These are phyloP conservation scores for Tylopilus subfusipes DNA, from an alignment of 768 basidiomycete genomes.

Conservation along the genomic window DNA sequence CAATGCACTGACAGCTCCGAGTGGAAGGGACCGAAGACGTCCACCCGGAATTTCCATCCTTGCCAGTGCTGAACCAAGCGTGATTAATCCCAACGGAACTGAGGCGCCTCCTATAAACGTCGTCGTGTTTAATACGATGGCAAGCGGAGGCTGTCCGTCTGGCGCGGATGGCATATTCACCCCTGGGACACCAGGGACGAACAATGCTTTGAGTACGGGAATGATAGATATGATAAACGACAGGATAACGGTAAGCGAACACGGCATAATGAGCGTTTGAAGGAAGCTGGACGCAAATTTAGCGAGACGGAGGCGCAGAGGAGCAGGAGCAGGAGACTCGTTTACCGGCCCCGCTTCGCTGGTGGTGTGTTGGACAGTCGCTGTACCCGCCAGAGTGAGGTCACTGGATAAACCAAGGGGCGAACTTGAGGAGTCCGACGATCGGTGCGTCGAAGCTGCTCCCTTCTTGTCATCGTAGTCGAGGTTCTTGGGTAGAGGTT, in stretches of 20 bases:
- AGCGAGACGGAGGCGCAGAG: slow-evolving; percentile 5
- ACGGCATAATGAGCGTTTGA: slow-evolving; percentile 42
- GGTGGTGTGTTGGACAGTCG: slow-evolving; percentile 3
- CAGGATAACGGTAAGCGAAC: slow-evolving; percentile 50
- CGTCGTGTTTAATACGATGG: slow-evolving; percentile 54
- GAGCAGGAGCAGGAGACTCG: too few species aligned
- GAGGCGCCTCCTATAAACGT: slow-evolving; percentile 60
- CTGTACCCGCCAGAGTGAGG: background rate
- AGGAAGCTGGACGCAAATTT: slow-evolving; percentile 22
- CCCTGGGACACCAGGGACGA: slow-evolving; percentile 43
- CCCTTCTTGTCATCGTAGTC: slow-evolving; percentile 10
- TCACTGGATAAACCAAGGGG: background rate
- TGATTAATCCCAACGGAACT: slow-evolving; percentile 60
- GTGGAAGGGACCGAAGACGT: slow-evolving; percentile 46
- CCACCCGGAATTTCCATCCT: slow-evolving; percentile 47
- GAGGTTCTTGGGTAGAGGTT: background rate
- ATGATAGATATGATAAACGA: slow-evolving; percentile 56
- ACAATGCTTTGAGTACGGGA: slow-evolving; percentile 57
- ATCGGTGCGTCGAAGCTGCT: background rate
- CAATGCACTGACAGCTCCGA: slow-evolving; percentile 51
- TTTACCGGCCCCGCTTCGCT: background rate
- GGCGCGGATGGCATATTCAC: slow-evolving; percentile 49
- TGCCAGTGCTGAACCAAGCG: slow-evolving; percentile 61
- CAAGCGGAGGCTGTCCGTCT: slow-evolving; percentile 65
- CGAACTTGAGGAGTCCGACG: background rate